Percentiles rank a stretch among this genome's conserved stretches.
Evolutionary conservation across 1,284 basidiomycete species (phyloP).

Genomic region (Papiliotrema laurentii): DNA sequence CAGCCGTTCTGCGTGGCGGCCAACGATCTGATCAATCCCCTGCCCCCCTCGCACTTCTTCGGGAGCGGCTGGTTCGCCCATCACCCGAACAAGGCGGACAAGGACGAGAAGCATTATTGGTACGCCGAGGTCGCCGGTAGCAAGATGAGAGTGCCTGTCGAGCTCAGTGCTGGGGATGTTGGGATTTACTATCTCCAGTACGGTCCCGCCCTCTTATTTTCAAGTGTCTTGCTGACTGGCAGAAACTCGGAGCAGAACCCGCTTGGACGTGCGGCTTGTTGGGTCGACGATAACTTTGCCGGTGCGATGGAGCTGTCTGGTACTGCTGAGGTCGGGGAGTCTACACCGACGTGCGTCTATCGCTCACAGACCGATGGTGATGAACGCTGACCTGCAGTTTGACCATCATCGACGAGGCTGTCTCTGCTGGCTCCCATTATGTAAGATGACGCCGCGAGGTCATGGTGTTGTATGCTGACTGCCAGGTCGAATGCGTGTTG

Average conservation of each 20-base stretch:
- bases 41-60: constrained; percentile 81
- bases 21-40: constrained; percentile 89
- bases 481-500: constrained; percentile 67
- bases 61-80: constrained; percentile 80
- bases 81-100: constrained; percentile 59
- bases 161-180: constrained; percentile 51
- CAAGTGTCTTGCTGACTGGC: constrained; percentile 69
- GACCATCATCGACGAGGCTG: constrained; percentile 70
- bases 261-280: constrained; percentile 50
- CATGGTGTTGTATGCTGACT: neutral
- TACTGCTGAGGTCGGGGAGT: constrained; percentile 46
- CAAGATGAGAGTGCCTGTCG: constrained; percentile 60
- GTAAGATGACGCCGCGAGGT: constrained; percentile 53
- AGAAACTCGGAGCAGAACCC: constrained; percentile 50
- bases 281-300: constrained; percentile 54
- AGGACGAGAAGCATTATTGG: constrained; percentile 74
- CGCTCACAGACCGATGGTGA: constrained; percentile 48
- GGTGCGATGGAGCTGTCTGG: constrained; percentile 51
- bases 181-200: constrained; percentile 53
- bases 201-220: constrained; percentile 3
- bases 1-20: constrained; percentile 85
- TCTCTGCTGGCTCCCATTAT: constrained; percentile 71
- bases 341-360: constrained; percentile 47
- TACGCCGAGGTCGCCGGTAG: constrained; percentile 72
- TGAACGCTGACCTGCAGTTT: constrained; percentile 51